Conservation (phyloP, 257 asterid genomes). For the Mentha longifolia region DNA sequence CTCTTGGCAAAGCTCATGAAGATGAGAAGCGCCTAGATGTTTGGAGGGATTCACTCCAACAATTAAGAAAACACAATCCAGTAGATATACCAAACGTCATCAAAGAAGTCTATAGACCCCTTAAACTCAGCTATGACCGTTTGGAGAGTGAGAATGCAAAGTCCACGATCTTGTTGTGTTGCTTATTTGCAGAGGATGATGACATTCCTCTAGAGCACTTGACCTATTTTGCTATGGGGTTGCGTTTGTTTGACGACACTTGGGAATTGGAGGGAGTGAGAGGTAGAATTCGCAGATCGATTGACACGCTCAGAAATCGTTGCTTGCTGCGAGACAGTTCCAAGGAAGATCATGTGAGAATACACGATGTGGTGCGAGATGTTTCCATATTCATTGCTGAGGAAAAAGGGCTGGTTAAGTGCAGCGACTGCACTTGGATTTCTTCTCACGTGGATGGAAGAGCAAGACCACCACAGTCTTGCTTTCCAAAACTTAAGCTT, state of each 20-base stretch:
- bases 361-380: constrained; percentile 34
- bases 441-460: too few species aligned
- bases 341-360: not conserved
- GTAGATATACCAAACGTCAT: too few species aligned
- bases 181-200: constrained; percentile 23
- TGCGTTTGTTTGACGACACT: constrained; percentile 6
- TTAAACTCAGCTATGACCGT: too few species aligned
- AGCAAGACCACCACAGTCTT: not conserved
- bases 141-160: too few species aligned
- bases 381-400: too few species aligned
- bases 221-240: constrained; percentile 24
- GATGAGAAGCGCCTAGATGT: too few species aligned
- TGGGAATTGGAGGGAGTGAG: constrained; percentile 23
- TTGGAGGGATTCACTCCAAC: too few species aligned
- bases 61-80: too few species aligned
- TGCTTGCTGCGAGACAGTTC: constrained; percentile 5
- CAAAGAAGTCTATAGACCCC: too few species aligned
- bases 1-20: too few species aligned
- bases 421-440: too few species aligned
- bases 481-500: constrained; percentile 10
- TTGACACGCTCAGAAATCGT: constrained; percentile 4
- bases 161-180: constrained; percentile 24
- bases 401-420: too few species aligned
- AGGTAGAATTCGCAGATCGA: not conserved
- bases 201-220: constrained; percentile 18